A percentile compares a stretch with the other conserved stretches of the same genome.
Conservation (phyloP, 768 basidiomycete species). For the Pilatotrama ljubarskyi region DNA sequence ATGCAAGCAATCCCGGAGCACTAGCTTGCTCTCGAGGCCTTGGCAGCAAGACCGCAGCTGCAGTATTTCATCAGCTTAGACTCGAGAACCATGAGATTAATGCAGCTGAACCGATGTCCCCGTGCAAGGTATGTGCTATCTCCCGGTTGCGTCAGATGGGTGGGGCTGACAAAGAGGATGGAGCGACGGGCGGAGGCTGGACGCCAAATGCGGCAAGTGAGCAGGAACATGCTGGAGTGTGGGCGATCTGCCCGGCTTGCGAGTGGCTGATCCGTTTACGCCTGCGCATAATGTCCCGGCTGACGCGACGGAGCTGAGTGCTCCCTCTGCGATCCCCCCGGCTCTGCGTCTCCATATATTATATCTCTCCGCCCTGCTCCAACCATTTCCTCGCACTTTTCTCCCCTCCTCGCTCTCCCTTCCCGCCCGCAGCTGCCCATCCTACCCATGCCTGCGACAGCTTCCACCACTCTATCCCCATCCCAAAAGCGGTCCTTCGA, state of each 20-base stretch:
- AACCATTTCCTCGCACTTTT: neutral
- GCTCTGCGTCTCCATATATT: neutral
- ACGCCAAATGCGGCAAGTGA: neutral
- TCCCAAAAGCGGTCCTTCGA: neutral
- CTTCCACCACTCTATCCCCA: neutral
- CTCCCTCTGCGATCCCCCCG: neutral
- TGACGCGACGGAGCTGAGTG: constrained; percentile 6
- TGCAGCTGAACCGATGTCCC: too few relatives aligned
- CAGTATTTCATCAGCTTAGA: too few relatives aligned
- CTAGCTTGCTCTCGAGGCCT: too few relatives aligned
- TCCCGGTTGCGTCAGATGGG: constrained; percentile 3
- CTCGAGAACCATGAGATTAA: too few relatives aligned
- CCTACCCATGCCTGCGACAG: neutral
- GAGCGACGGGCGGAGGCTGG: constrained; percentile 2
- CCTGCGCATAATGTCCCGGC: neutral
- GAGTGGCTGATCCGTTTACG: neutral
- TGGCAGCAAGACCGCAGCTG: too few relatives aligned
- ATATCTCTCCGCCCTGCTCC: neutral
- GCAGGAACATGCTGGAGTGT: constrained; percentile 2
- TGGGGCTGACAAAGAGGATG: neutral
- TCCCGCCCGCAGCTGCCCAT: neutral
- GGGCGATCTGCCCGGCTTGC: neutral
- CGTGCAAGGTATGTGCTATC: neutral
- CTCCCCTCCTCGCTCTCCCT: neutral
- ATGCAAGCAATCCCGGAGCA: too few relatives aligned